Conservation (phyloP, 78 protist species). For the Dictyostelium citrinum region DNA sequence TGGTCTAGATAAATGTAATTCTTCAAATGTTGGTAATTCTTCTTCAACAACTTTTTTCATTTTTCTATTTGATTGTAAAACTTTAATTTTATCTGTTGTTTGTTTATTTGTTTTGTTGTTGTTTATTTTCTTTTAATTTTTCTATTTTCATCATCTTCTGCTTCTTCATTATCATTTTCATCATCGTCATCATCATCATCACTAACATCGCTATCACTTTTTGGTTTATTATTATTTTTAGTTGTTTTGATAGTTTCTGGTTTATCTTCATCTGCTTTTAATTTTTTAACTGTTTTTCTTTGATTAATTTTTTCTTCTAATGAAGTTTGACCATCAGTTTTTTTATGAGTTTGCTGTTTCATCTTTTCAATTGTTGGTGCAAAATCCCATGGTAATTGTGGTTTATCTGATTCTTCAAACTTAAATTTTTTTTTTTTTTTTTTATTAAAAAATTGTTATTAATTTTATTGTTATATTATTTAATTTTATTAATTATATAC, state of each 20-base stretch:
- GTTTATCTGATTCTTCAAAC: conserved; percentile 57
- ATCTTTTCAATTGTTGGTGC: conserved; percentile 68
- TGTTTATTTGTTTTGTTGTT: background rate
- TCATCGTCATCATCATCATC: background rate
- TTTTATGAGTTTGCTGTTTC: conserved; percentile 43
- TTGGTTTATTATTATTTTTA: background rate
- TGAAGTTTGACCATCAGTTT: conserved; percentile 16
- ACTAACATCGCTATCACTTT: background rate
- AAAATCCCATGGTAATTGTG: conserved; percentile 67
- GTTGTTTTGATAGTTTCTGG: background rate
- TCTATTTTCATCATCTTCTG: conserved; percentile 12
- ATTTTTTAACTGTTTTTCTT: conserved; percentile 46
- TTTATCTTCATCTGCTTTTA: background rate
- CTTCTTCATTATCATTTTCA: background rate
- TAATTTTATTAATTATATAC: background rate
- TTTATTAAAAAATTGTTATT: background rate
- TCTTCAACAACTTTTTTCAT: conserved; percentile 40
- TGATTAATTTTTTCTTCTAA: conserved; percentile 59
- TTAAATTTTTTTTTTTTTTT: background rate
- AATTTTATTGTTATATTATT: background rate
- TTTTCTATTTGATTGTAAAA: conserved; percentile 59
- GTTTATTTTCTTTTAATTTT: background rate
- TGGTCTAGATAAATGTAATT: conserved; percentile 72
- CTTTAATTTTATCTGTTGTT: conserved; percentile 40
- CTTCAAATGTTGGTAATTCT: conserved; percentile 72